Percentiles rank a stretch among this genome's conserved stretches.
Evolutionary conservation across 208 protist species (phyloP).

Genomic region (Leishmania arabica): DNA sequence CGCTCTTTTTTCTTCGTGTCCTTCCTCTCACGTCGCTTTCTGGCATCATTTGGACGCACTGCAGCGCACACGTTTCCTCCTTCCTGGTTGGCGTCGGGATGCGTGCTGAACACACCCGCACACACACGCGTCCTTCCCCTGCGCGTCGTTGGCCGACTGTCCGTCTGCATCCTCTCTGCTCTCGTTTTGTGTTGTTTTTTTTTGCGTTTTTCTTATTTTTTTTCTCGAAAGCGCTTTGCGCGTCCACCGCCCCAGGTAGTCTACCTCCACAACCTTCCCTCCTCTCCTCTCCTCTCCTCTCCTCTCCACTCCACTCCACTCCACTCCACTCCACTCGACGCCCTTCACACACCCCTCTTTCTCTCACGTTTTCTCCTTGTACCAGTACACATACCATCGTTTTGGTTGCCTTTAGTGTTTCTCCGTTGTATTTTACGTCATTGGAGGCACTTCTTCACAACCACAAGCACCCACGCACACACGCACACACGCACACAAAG

Average conservation of each 20-base stretch:
- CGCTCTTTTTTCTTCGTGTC: background rate
- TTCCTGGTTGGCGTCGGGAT: background rate
- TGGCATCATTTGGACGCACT: background rate
- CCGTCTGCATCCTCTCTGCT: background rate
- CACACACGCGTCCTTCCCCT: background rate
- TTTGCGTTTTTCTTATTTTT: background rate
- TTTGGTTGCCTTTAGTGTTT: background rate
- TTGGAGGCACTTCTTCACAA: background rate
- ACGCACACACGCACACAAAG: background rate
- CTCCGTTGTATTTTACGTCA: background rate
- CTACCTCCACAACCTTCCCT: background rate
- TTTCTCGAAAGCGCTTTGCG: background rate
- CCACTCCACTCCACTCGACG: too few species aligned
- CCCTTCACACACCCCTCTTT: background rate
- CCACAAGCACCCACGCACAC: background rate
- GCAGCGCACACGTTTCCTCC: background rate
- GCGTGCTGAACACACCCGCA: background rate
- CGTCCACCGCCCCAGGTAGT: background rate
- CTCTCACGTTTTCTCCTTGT: background rate
- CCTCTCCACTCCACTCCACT: background rate
- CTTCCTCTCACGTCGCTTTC: background rate
- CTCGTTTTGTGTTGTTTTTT: background rate
- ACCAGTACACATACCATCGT: background rate
- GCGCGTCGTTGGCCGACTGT: background rate
- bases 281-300: background rate